Conservation (phyloP, 108 stramenopile species). For the Asterionellopsis glacialis region DNA sequence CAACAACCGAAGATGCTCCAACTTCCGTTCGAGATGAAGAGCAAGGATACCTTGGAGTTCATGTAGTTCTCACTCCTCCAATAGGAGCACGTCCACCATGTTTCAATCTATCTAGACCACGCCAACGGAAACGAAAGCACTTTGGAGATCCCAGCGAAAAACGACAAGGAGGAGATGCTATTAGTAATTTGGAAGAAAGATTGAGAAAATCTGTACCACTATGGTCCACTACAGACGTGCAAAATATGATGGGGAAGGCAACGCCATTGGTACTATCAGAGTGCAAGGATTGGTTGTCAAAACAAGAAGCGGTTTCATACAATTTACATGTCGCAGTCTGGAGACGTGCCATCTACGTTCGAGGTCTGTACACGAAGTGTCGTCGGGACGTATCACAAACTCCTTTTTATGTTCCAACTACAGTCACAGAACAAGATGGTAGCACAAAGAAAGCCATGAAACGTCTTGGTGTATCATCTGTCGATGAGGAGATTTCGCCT, state of each 20-base stretch:
- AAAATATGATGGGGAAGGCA: background rate
- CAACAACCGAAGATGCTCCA: background rate
- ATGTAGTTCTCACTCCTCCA: constrained; percentile 42
- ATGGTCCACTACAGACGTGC: background rate
- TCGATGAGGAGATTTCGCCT: constrained; percentile 74
- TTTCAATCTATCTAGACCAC: background rate
- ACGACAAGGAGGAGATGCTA: constrained; percentile 72
- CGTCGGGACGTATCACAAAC: constrained; percentile 72
- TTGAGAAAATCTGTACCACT: constrained; percentile 13
- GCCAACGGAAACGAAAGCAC: constrained; percentile 20
- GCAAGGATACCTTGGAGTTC: constrained; percentile 53
- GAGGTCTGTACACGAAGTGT: constrained; percentile 69
- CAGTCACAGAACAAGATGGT: background rate
- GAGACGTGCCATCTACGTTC: constrained; percentile 59
- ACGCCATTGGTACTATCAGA: background rate
- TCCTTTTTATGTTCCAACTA: constrained; percentile 62
- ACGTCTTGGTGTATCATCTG: constrained; percentile 62
- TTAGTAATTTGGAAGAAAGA: constrained; percentile 47
- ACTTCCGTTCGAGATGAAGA: constrained; percentile 40
- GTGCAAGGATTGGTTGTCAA: constrained; percentile 3
- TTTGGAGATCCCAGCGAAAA: constrained; percentile 48
- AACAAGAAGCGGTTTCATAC: constrained; percentile 1
- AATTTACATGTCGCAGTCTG: constrained; percentile 39
- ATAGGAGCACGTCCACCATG: background rate
- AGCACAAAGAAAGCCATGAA: constrained; percentile 5